Base-by-base conservation (phyloP, 495 filamentous ascomycete genomes). In the Hypoxylon fuscum region DNA sequence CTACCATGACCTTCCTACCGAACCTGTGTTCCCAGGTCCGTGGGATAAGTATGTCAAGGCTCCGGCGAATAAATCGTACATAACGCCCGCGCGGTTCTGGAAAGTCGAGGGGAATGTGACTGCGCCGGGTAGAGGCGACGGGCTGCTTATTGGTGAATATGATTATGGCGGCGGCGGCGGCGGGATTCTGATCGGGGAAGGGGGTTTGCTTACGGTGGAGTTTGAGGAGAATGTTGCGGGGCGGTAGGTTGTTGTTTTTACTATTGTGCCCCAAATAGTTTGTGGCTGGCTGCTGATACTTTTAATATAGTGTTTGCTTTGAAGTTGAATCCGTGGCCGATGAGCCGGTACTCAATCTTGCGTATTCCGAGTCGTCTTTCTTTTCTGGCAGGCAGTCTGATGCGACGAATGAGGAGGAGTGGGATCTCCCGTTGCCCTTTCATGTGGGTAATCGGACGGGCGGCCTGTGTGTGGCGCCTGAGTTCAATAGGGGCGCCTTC, bases 171-270 rank as follows among this genome's bases (percentile, higher is more conserved):
- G 41, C 17, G 52, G 71, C 12, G 55, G n/a, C n/a, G n/a, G n/a
- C n/a, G n/a, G n/a, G n/a, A n/a, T 72, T 25, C 52, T 64, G 27
- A 66, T 74, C 9, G 62, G 72, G 11, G 52, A 58, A 50, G 74
- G 74, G 5, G 73, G 71, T 7, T 38, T 69, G 18, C 56, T 79
- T 55, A 76, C 70, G 21, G 68, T 72, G 49, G 72, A 74, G 46
- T 79, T 79, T 62, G 60, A 41, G 17, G 67, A 79, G 64, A 77
- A 79, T 41, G 72, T 74, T 58, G 68, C 61, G 34, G 75, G 76
- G 18, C 53, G 71, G 74, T 77, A 58, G 18, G 72, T 60, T 22
- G 6, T 40, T n/a, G n/a, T n/a, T n/a, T n/a, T n/a, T n/a, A n/a
- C n/a, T n/a, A n/a, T n/a, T n/a, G n/a, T n/a, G n/a, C n/a, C n/a